Percentiles rank a stretch among this genome's conserved stretches.
These are phyloP conservation scores for Dendryphion nanum DNA, from an alignment of 2,329 filamentous ascomycete species.

Conservation along the genomic window DNA sequence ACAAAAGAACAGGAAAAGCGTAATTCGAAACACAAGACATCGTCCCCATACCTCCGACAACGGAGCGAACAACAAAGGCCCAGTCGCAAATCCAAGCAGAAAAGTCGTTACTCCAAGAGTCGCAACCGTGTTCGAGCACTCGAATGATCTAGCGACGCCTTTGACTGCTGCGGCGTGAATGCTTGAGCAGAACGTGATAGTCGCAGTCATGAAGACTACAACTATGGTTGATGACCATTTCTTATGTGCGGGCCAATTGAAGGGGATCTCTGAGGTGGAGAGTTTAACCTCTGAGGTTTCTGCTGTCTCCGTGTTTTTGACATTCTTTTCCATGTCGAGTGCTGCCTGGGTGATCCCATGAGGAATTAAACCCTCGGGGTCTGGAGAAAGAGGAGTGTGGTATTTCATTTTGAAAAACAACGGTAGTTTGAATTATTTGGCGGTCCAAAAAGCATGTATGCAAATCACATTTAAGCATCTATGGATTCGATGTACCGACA, in stretches of 20 bases:
- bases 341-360: too few species aligned
- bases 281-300: too few species aligned
- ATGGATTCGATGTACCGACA: too few species aligned
- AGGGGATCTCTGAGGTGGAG: constrained; percentile 20
- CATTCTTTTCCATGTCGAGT: too few species aligned
- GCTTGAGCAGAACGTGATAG: constrained; percentile 49
- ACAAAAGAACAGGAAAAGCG: constrained; percentile 50
- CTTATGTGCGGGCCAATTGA: constrained; percentile 20
- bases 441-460: too few species aligned
- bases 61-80: constrained; percentile 19
- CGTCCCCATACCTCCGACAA: constrained; percentile 59
- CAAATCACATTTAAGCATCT: too few species aligned
- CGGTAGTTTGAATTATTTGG: too few species aligned
- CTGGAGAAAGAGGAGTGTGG: too few species aligned
- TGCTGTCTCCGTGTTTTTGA: too few species aligned
- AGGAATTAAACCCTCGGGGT: too few species aligned
- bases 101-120: constrained; percentile 47
- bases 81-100: constrained; percentile 27
- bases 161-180: constrained; percentile 46
- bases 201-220: constrained; percentile 45
- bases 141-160: constrained; percentile 40
- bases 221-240: constrained; percentile 47
- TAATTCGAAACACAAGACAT: constrained; percentile 48
- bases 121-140: constrained; percentile 46
- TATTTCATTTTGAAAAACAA: too few species aligned